These are phyloP conservation scores for Coemansia sp. DNA, from an alignment of 192 early-diverging fungal species.

Conservation along the genomic window DNA sequence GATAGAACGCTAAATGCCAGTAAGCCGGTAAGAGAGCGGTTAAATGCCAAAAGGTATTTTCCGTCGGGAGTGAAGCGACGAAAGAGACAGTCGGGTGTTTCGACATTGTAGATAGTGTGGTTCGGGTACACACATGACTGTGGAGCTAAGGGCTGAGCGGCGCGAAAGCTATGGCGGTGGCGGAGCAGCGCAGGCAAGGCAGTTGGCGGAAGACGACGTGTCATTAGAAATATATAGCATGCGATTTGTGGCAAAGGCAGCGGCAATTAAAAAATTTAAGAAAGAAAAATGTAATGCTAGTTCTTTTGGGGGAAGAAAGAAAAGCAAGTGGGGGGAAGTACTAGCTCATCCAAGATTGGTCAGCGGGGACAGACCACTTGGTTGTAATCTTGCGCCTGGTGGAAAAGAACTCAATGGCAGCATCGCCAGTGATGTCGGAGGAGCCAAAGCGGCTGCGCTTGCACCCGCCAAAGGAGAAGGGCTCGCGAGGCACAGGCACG, in stretches of 20 bases:
- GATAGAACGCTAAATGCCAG: conserved; percentile 29
- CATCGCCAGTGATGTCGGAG: conserved; percentile 72
- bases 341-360: conserved; percentile 62
- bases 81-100: conserved; percentile 49
- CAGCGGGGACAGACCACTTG: conserved; percentile 66
- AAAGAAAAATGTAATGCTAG: background rate
- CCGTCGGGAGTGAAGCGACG: conserved; percentile 51
- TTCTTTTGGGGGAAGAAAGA: background rate
- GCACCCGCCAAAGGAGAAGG: conserved; percentile 81
- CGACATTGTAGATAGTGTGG: conserved; percentile 47
- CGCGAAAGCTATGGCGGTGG: conserved; percentile 5
- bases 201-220: background rate
- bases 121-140: conserved; percentile 46
- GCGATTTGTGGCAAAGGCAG: background rate
- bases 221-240: background rate
- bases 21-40: conserved; percentile 38
- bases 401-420: conserved; percentile 75
- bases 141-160: background rate
- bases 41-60: conserved; percentile 44
- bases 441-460: conserved; percentile 67
- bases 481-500: conserved; percentile 70
- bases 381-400: conserved; percentile 71
- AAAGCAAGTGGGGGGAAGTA: background rate
- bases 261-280: background rate
- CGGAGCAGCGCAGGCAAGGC: conserved; percentile 29